Base-by-base conservation (phyloP, 148 eudicot species). In the Vaccinium darrowii region DNA sequence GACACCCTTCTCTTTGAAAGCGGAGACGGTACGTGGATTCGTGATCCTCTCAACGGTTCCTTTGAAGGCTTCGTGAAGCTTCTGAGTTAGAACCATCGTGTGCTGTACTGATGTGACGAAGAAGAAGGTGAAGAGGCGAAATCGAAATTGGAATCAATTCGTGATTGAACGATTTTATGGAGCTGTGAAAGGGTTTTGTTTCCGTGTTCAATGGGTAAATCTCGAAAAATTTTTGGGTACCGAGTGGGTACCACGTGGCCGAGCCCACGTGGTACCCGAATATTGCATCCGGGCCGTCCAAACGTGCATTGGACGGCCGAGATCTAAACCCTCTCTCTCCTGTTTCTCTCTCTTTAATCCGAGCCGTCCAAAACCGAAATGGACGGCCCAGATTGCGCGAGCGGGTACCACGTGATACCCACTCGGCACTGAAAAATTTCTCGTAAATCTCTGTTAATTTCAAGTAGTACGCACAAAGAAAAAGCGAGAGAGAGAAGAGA, bases 1-100 rank as follows among this genome's bases (percentile, higher is more conserved):
- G n/a, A 96, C 99, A 2, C 99, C 99, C 85, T 96, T 96, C 84
- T 96, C 99, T 25, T 94, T 96, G 90, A 94, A 96, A 6, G 99
- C 99, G 19, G 99, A 94, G 19, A 94, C 96, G 18, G 95, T 93
- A 27, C 99, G 94, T 56, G 93, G 98, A 51, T 90, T 92, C 27
- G 98, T 93, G 13, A 96, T 91, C 83, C 97, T 85, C 92, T 96
- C 99, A 1, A 94, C 94, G 65, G 99, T 93, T 19, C 97, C 97
- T 83, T 96, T 96, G 91, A 91, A 93, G 8, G 95, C 98, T 78
- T 90, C 98, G 89, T 96, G 98, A 50, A 96, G 30, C 92, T 90
- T 94, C 92, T 93, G 94, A 1, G 94, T 49, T 36, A 96, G 82
- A 82, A 93, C 97, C 99, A 94, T 96, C 36, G 39, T 14, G 18